Base-by-base conservation (phyloP, 352 stramenopile species). In the Thraustochytrium sp. region DNA sequence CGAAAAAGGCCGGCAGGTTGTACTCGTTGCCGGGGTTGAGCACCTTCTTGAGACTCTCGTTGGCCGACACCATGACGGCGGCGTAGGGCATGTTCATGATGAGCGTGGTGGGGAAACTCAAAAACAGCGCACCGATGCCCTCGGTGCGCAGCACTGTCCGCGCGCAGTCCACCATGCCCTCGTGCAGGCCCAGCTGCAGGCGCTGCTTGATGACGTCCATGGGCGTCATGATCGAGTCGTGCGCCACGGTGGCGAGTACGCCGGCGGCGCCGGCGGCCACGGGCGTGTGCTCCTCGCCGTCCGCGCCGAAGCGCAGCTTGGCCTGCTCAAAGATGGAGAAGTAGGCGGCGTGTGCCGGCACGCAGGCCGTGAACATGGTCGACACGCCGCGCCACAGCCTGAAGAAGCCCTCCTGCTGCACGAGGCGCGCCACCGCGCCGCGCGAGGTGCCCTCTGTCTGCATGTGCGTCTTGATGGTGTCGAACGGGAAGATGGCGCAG, bases 191-290 rank as follows among this genome's bases (percentile, higher is more conserved):
- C 84, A 99, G 92, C 89, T 99, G 97, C 85, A 99, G 89, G 40
- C 97, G 91, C 89, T 99, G 97, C 90, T 99, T 99, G 55, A 99
- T 88, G 0, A 98, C 96, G 90, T 99, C 96, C 90, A 99, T 95
- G 9, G 97, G 96, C 9, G 95, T 98, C 94, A 99, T 98, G 76
- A 99, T 95, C 37, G 94, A 87, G 87, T 99, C 97, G 87, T 99
- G 96, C n/a, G 92, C 92, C 31, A 98, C 90, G 0, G 95, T 98
- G 0, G 96, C 96, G 2, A 96, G 87, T 0, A 96, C 95, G 40
- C 96, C 97, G 0, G 95, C 93, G 29, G 94, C 86, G 63, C 91
- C 92, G 86, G 90, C 85, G 54, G 84, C 85, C 18, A 90, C 44
- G 2, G 87, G 84, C 78, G 84, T 53, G 72, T 90, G 68, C 51